Evolutionary conservation across 306 rosid species (phyloP).

Genomic region (Albizia julibrissin): DNA sequence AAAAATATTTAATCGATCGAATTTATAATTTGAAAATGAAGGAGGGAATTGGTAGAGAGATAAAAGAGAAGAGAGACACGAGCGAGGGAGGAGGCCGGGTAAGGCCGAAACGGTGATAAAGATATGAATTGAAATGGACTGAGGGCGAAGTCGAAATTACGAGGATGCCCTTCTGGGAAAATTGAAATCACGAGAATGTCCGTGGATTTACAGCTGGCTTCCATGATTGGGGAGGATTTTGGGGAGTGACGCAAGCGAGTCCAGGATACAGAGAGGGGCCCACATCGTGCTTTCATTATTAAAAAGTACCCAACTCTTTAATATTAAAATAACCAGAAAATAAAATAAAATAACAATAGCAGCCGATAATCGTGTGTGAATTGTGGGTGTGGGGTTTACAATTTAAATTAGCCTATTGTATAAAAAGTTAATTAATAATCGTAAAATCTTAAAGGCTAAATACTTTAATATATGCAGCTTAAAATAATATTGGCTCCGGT

Average conservation of each 20-base stretch:
- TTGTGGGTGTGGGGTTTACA: no score
- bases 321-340: not conserved
- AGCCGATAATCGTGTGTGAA: not conserved
- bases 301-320: not conserved
- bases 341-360: not conserved
- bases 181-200: conserved; percentile 17
- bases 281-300: conserved; percentile 25
- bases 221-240: conserved; percentile 7
- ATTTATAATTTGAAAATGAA: conserved; percentile 25
- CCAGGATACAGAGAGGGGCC: conserved; percentile 39
- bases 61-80: not conserved
- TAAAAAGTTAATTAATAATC: no score
- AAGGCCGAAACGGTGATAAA: not conserved
- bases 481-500: no score
- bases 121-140: not conserved
- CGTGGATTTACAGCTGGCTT: conserved; percentile 36
- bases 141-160: not conserved
- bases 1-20: not conserved
- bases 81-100: not conserved
- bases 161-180: not conserved
- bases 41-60: conserved; percentile 2
- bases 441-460: no score
- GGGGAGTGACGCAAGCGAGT: conserved; percentile 33
- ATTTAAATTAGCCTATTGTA: no score
- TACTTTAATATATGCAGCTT: no score